Evolutionary conservation across 2,329 filamentous ascomycete genomes (phyloP).

Genomic region (Botryotinia convoluta): DNA sequence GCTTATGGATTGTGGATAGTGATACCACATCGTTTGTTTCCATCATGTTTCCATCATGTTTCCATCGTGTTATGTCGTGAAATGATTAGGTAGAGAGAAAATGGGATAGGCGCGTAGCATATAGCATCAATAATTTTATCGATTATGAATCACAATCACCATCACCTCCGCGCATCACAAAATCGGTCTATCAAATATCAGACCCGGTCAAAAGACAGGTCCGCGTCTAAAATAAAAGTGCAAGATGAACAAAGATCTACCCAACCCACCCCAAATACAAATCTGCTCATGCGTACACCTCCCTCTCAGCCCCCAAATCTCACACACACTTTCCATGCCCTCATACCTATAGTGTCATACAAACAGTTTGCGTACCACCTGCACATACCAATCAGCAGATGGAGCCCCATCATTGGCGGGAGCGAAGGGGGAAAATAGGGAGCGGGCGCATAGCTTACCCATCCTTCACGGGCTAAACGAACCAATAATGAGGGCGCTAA

Average conservation of each 20-base stretch:
- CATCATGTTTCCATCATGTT: neutral
- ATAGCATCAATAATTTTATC: neutral
- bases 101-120: neutral
- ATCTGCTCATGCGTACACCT: neutral
- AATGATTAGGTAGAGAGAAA: neutral
- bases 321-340: neutral
- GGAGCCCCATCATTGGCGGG: neutral
- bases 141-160: neutral
- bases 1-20: neutral
- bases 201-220: neutral
- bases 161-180: neutral
- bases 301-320: constrained; percentile 1
- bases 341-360: neutral
- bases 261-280: neutral
- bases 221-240: neutral
- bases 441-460: neutral
- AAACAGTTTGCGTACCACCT: neutral
- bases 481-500: constrained; percentile 7
- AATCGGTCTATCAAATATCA: neutral
- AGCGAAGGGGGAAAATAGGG: neutral
- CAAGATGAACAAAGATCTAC: neutral
- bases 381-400: neutral
- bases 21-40: neutral
- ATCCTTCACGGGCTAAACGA: constrained; percentile 1
- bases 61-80: neutral